Conservation (phyloP, 208 protist genomes). For the Crithidia bombi region DNA sequence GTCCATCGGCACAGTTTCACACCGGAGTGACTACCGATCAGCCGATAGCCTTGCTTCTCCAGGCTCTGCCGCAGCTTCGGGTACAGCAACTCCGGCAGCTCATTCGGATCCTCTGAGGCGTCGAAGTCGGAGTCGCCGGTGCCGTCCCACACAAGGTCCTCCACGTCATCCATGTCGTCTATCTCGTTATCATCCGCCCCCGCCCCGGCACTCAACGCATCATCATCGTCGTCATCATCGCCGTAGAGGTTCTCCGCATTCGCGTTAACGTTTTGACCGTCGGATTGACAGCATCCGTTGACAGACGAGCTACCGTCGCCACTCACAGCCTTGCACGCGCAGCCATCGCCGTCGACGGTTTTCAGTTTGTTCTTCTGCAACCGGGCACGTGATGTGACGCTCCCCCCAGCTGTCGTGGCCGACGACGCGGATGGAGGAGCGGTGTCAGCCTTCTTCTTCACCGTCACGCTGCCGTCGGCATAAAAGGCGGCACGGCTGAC, state of each 20-base stretch:
- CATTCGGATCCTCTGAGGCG: constrained; percentile 30
- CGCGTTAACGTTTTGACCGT: background rate
- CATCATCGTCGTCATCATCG: constrained; percentile 33
- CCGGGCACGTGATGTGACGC: constrained; percentile 1
- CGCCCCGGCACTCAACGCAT: constrained; percentile 1
- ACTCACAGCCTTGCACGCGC: background rate
- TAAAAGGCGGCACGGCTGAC: constrained; percentile 56
- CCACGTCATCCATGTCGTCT: constrained; percentile 63
- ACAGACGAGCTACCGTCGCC: background rate
- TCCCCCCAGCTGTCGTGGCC: background rate
- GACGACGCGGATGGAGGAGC: constrained; percentile 4
- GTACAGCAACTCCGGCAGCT: constrained; percentile 87
- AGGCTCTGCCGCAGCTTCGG: constrained; percentile 84
- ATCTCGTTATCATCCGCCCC: constrained; percentile 29
- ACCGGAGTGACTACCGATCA: constrained; percentile 95
- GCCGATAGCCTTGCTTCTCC: constrained; percentile 95
- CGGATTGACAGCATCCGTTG: constrained; percentile 3
- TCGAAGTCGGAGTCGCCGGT: constrained; percentile 42
- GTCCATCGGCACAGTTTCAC: constrained; percentile 98
- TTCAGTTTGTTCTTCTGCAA: background rate
- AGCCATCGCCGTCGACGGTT: background rate
- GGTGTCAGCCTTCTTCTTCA: constrained; percentile 24
- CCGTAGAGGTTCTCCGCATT: constrained; percentile 23
- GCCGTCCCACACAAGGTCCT: constrained; percentile 69
- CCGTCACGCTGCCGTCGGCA: constrained; percentile 43